phyloP scores from a whole-genome alignment of 1,139 yeast genomes.

The Arxiozyma telluris region DNA sequence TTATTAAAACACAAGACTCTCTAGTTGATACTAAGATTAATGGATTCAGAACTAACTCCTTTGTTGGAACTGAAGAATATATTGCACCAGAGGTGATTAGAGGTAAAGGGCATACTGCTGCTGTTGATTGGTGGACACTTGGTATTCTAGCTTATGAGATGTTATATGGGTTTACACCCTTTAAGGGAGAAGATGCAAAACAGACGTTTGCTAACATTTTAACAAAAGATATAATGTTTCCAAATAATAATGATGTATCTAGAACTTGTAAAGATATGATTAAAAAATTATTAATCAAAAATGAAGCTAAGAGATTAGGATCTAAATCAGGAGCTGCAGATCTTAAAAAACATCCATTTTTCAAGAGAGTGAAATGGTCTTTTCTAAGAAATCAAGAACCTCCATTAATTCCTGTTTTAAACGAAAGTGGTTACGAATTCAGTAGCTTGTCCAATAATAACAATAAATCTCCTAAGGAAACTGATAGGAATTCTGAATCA shows the following conservation, averaged over 20 bases:
- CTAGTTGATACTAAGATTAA: conserved; percentile 78
- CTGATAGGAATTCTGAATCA: conserved; percentile 1
- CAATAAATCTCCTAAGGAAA: conserved; percentile 12
- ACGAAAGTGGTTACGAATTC: conserved; percentile 45
- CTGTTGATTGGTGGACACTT: conserved; percentile 99
- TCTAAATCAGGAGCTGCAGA: conserved; percentile 93
- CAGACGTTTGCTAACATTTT: conserved; percentile 81
- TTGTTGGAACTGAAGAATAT: conserved; percentile 97
- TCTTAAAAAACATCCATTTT: conserved; percentile 80
- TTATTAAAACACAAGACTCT: conserved; percentile 15
- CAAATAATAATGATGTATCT: conserved; percentile 46
- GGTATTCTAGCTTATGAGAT: conserved; percentile 88
- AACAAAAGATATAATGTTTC: conserved; percentile 73
- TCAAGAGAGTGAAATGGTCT: conserved; percentile 93
- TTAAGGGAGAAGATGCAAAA: conserved; percentile 82
- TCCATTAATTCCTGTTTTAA: conserved; percentile 85
- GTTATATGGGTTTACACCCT: conserved; percentile 93
- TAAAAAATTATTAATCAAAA: conserved; percentile 74
- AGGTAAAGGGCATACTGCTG: conserved; percentile 95
- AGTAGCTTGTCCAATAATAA: conserved; percentile 27
- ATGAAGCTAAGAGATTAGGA: conserved; percentile 80
- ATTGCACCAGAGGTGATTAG: conserved; percentile 96
- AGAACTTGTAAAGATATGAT: conserved; percentile 72
- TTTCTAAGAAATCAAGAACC: conserved; percentile 83
- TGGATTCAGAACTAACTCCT: conserved; percentile 91